Base-by-base conservation (phyloP, 805 yeast genomes). In the Scheffersomyces lignosus region DNA sequence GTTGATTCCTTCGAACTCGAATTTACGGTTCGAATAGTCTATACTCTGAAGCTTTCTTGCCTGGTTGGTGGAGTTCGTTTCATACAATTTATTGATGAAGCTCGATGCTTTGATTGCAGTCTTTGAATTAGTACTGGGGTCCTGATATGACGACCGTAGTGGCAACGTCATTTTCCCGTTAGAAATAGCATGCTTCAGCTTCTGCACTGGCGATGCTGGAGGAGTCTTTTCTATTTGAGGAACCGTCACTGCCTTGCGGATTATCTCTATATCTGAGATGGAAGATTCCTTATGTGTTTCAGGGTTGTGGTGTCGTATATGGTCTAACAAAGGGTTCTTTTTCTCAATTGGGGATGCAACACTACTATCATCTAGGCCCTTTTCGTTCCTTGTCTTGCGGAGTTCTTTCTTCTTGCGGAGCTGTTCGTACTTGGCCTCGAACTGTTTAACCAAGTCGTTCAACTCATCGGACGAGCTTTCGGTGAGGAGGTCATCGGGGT, bases 391-490 rank as follows among this genome's bases (percentile, higher is more conserved):
- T 22, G 13, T 4, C 15, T 27, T 25, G 10, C 15, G 5, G 8
- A 15, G 10, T 32, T 49, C 29, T 31, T 46, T 42, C 33, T 52
- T 50, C 32, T 41, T 51, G 42, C 55, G 49, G 22, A 61, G 25
- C 31, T 58, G 54, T 44, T 55, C 46, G 18, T 38, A 40, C 26
- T 38, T 41, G 12, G 36, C 35, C 14, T 49, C 55, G 27, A 40
- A 67, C 38, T 68, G 72, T 41, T 69, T 69, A 35, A 61, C 56
- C 15, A 69, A 41, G 38, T 68, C 66, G 0, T 58, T 54, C 13
- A 64, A 40, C 22, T 63, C 73, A 32, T 69, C 72, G 12, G 56
- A 61, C 2, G 70, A 64, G 27, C 58, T 65, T 24, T 57, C 69
- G 1, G 73, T 69, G 13, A 66, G 53, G 10, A 53, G 49, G 26